Base-by-base conservation (phyloP, 129 eudicot genomes). In the Tagetes erecta region DNA sequence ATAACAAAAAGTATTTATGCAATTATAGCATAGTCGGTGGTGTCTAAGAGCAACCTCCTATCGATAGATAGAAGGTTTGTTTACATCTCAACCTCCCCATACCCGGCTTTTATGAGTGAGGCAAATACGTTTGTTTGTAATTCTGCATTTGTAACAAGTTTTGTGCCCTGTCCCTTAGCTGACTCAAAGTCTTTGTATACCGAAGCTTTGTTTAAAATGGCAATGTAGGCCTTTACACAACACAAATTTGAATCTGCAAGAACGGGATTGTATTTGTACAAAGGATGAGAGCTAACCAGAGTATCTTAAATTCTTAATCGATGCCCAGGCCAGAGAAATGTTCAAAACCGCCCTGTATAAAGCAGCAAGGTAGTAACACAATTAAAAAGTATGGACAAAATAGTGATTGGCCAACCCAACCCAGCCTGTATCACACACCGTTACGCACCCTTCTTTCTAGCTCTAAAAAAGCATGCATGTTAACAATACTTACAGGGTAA, bases 281-380 rank as follows among this genome's bases (percentile, higher is more conserved):
- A 46, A 75, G 10, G 59, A 47, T 4, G 2, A 8, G 13, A 58
- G 20, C 4, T 20, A 20, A 20, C 27, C 27, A 20, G 27, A 20
- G 27, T 20, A 20, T 20, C 27, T 20, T 20, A 20, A 20, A 20
- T 20, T 20, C 42, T 92, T 81, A 92, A 53, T 92, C 97, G 39
- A 92, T 87, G 36, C 97, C 97, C 86, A 92, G 82, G 78, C 84
- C 85, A 31, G 94, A 87, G 35, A 89, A 89, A 10, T 91, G 88
- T 78, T 92, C 97, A 57, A 85, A 82, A 42, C 89, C 96, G 57
- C 84, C 96, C 97, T 92, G 87, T n/a, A 42, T 39, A 53, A 38
- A 49, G 14, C 33, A 77, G 35, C 1, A 45, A 47, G 38, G 73
- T 14, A 79, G 78, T 66, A 45, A 45, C 27, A 56, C 20, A 56